phyloP scores from a whole-genome alignment of 345 rosid genomes.

The Citrus sinensis region DNA sequence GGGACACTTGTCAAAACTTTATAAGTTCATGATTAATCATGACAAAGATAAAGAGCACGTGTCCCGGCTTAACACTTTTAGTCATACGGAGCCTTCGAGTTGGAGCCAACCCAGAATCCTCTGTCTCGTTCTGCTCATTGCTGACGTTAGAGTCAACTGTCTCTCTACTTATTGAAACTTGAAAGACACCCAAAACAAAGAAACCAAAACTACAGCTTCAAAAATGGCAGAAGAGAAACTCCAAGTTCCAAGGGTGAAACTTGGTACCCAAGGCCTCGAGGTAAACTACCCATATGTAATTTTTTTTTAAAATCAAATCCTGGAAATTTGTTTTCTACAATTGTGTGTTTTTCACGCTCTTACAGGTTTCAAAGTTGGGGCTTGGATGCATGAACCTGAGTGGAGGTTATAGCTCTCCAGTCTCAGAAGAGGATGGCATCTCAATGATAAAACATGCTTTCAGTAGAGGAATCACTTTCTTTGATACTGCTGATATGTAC shows the following conservation, averaged over 20 bases:
- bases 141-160: accelerated
- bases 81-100: too few species aligned
- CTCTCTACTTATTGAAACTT: too few species aligned
- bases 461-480: conserved; percentile 47
- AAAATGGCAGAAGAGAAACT: conserved; percentile 15
- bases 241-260: conserved; percentile 32
- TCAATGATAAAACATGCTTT: conserved; percentile 38
- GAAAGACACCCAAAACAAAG: not conserved
- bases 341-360: not conserved
- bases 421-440: conserved; percentile 39
- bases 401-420: conserved; percentile 38
- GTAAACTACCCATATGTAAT: conserved; percentile 4
- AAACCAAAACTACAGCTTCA: not conserved
- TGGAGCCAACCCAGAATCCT: too few species aligned
- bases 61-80: too few species aligned
- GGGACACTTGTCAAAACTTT: too few species aligned
- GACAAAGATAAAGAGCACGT: too few species aligned
- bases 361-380: conserved; percentile 44
- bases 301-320: not conserved
- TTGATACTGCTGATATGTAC: conserved; percentile 49
- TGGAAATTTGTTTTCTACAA: too few species aligned
- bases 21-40: too few species aligned
- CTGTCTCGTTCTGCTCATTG: too few species aligned
- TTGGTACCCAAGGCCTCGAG: conserved; percentile 49
- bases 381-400: conserved; percentile 46